These are phyloP conservation scores for Penicillium polonicum DNA, from an alignment of 2,329 filamentous ascomycete genomes.

Conservation along the genomic window DNA sequence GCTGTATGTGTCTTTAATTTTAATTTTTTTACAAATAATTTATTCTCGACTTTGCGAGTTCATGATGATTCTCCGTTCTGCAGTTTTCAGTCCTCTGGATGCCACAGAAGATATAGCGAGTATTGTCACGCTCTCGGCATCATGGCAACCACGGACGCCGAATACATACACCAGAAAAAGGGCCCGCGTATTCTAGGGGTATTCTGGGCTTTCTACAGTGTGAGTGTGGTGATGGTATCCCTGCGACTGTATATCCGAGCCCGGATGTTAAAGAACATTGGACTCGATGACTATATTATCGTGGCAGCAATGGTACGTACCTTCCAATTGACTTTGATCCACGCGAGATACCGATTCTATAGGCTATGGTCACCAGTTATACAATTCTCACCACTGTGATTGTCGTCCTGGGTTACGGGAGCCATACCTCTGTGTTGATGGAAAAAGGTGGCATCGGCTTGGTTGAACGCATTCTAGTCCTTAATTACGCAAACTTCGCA, in stretches of 20 bases:
- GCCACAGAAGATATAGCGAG: not conserved
- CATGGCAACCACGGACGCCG: not conserved
- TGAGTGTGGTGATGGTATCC: slow-evolving; percentile 32
- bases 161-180: slow-evolving; percentile 26
- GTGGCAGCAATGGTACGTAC: slow-evolving; percentile 31
- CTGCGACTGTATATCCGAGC: slow-evolving; percentile 36
- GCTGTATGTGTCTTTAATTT: too few relatives aligned
- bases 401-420: slow-evolving; percentile 42
- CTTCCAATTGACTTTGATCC: not conserved
- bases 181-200: slow-evolving; percentile 34
- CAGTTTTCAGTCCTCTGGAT: not conserved
- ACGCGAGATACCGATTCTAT: not conserved
- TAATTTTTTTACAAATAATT: too few relatives aligned
- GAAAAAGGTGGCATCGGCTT: slow-evolving; percentile 20
- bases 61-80: too few relatives aligned
- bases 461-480: slow-evolving; percentile 24
- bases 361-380: slow-evolving; percentile 31
- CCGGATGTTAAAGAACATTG: slow-evolving; percentile 30
- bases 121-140: not conserved
- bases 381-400: slow-evolving; percentile 36
- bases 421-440: slow-evolving; percentile 36
- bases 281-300: slow-evolving; percentile 42
- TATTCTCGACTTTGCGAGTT: not conserved
- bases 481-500: slow-evolving; percentile 27
- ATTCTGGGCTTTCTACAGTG: slow-evolving; percentile 29